Evolutionary conservation across 2,329 filamentous ascomycete genomes (phyloP).

Genomic region (Penicillium sp.): DNA sequence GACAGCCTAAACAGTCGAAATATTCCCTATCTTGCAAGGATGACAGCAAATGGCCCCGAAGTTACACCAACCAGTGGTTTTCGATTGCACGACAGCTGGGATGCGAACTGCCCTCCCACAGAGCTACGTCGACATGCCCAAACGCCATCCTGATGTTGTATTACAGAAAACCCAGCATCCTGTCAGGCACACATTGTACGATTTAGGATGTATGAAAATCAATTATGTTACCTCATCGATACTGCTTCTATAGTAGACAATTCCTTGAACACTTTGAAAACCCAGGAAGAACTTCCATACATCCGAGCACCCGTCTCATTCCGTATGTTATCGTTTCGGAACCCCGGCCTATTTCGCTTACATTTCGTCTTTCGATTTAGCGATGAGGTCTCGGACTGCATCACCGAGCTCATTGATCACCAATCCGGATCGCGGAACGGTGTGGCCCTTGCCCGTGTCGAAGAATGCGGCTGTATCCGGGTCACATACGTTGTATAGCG

Average conservation of each 20-base stretch:
- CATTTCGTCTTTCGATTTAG: neutral
- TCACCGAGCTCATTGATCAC: constrained; percentile 30
- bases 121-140: neutral
- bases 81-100: neutral
- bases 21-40: neutral
- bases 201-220: neutral
- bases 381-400: constrained; percentile 26
- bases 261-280: neutral
- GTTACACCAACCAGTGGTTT: neutral
- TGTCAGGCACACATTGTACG: neutral
- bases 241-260: neutral
- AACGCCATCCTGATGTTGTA: neutral
- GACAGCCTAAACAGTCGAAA: neutral
- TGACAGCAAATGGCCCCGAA: neutral
- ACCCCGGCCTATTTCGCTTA: no score
- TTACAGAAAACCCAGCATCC: neutral
- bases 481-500: constrained; percentile 67
- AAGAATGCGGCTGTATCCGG: constrained; percentile 66
- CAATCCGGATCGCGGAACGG: constrained; percentile 56
- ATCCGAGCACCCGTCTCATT: neutral
- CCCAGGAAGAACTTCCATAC: neutral
- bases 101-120: neutral
- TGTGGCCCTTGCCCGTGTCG: constrained; percentile 70
- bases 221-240: neutral
- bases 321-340: neutral